phyloP scores from a whole-genome alignment of 768 basidiomycete genomes.

The Lactarius vividus region DNA sequence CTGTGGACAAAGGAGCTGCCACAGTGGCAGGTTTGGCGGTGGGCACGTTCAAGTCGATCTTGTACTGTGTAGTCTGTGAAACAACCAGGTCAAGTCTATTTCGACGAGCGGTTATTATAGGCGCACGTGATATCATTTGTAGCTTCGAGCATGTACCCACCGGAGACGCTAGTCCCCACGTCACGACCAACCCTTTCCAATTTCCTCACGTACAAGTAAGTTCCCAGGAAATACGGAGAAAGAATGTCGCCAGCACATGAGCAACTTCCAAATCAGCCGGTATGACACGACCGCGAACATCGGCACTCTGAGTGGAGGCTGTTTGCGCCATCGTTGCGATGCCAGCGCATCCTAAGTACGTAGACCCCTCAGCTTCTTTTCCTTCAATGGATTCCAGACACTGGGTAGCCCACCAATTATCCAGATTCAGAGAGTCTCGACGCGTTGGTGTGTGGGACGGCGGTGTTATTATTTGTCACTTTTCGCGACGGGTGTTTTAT shows the following conservation, averaged over 20 bases:
- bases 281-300: constrained; percentile 90
- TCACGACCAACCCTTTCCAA: constrained; percentile 83
- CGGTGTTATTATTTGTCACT: constrained; percentile 86
- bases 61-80: too few species aligned
- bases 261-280: constrained; percentile 96
- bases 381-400: not conserved
- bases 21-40: too few species aligned
- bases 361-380: constrained; percentile 12
- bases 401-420: constrained; percentile 84
- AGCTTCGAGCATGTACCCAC: too few species aligned
- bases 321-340: constrained; percentile 81
- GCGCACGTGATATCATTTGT: too few species aligned
- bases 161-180: constrained; percentile 67
- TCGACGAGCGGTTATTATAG: too few species aligned
- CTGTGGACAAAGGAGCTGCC: not conserved
- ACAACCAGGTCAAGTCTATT: too few species aligned
- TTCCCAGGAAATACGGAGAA: constrained; percentile 96
- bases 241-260: constrained; percentile 92
- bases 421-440: constrained; percentile 97
- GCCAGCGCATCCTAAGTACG: constrained; percentile 84
- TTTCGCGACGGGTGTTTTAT: constrained; percentile 96
- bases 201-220: constrained; percentile 83
- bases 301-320: constrained; percentile 93
- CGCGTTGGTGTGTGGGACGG: constrained; percentile 86
- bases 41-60: too few species aligned